Percentiles rank a stretch among this genome's conserved stretches.
Conservation (phyloP, 2,329 filamentous ascomycete genomes). For the Drechslerella coelobrocha region DNA sequence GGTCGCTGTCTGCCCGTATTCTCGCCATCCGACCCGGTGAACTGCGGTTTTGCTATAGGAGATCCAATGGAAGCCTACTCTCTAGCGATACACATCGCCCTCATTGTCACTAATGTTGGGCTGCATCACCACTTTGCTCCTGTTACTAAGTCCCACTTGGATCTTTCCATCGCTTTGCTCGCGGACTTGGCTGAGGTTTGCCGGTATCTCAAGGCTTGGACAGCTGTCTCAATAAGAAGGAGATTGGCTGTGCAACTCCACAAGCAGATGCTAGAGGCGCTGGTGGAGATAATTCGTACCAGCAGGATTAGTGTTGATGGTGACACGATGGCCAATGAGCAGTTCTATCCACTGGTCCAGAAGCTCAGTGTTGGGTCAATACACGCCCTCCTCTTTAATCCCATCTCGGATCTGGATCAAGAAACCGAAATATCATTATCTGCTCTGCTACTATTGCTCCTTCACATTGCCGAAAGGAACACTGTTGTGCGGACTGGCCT, state of each 20-base stretch:
- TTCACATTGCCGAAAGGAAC: conserved; percentile 27
- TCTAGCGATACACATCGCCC: conserved; percentile 31
- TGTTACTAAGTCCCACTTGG: conserved; percentile 21
- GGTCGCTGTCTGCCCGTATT: not conserved
- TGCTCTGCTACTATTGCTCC: conserved; percentile 27
- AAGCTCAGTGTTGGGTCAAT: conserved; percentile 19
- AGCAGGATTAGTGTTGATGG: not conserved
- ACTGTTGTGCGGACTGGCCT: conserved; percentile 6
- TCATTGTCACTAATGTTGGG: conserved; percentile 26
- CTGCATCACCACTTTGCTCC: conserved; percentile 16
- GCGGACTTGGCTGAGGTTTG: conserved; percentile 28
- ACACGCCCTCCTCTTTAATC: conserved; percentile 26
- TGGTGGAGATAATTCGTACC: conserved; percentile 33
- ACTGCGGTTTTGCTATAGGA: conserved; percentile 8
- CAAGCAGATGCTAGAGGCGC: conserved; percentile 34
- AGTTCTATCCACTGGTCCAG: conserved; percentile 17
- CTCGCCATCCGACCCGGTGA: not conserved
- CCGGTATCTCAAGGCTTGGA: conserved; percentile 29
- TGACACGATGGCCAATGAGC: conserved; percentile 2
- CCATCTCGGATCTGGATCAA: conserved; percentile 36
- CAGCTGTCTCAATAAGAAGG: conserved; percentile 19
- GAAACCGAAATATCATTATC: conserved; percentile 48
- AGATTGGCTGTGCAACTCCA: conserved; percentile 27
- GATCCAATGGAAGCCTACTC: conserved; percentile 45
- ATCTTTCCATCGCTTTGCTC: conserved; percentile 20